Base-by-base conservation (phyloP, 495 filamentous ascomycete species). In the Podospora tetraspora region DNA sequence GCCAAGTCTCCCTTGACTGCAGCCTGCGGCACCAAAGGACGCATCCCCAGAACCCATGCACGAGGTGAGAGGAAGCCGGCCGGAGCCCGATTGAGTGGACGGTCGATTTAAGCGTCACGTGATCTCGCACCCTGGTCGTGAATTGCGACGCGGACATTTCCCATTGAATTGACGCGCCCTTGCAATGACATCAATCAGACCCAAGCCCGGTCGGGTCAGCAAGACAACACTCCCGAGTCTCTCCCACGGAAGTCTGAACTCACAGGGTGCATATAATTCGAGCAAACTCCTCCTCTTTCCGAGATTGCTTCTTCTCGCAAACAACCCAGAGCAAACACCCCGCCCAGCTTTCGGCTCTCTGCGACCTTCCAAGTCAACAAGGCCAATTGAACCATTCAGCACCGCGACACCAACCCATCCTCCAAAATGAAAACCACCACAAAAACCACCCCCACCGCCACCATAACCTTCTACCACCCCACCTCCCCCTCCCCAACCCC, bases 91-190 rank as follows among this genome's bases (percentile, higher is more conserved):
- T 25, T 25, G 25, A 25, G 25, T 25, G 25, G 25, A 25, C 25
- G 25, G 27, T 7, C n/a, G n/a, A 22, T 25, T 9, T 23, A 1
- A 24, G 3, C n/a, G 9, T 73, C 72, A 75, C 72, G 72, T 74
- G 73, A 69, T 1, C 24, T 27, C 72, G 72, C 68, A 68, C 59
- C 72, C 64, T 12, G 1, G 43, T 69, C 73, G 73, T 64, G 73
- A 59, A 22, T 8, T 29, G 12, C 43, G 23, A 58, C 25, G 43
- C 59, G 52, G 34, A 22, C 24, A 37, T 37, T 11, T 11, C 19
- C 57, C 58, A 66, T 23, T 19, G 16, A 52, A 16, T 24, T 19
- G 37, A 66, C 73, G 73, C 73, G 73, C 70, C 72, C 68, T 74
- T 72, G 19, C 24, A 12, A 66, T 70, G 70, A 72, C 72, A 74